These are phyloP conservation scores for Quercus tomentella DNA, from an alignment of 331 rosid species.

Conservation along the genomic window DNA sequence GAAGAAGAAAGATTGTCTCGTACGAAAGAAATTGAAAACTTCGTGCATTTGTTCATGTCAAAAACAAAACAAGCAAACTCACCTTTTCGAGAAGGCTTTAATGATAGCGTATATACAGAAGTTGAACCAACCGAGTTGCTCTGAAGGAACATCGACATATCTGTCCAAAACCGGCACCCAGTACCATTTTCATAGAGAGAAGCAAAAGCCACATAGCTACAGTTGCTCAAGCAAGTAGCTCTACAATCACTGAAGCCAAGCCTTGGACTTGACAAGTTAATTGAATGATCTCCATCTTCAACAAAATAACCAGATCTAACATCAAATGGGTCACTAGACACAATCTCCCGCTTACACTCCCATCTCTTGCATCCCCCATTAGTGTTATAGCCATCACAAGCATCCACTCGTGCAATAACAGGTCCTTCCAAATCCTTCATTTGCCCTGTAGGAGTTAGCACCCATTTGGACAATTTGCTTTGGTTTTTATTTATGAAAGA, in stretches of 20 bases:
- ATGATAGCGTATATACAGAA: neutral
- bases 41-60: too few species aligned
- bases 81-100: neutral
- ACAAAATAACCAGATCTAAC: neutral
- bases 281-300: neutral
- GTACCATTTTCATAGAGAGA: too few species aligned
- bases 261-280: neutral
- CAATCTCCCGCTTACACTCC: too few species aligned
- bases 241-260: too few species aligned
- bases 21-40: neutral
- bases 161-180: too few species aligned
- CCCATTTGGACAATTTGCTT: neutral
- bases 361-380: slow-evolving; percentile 3
- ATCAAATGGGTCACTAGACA: neutral
- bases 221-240: slow-evolving; percentile 4
- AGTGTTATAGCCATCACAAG: slow-evolving; percentile 4
- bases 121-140: neutral
- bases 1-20: neutral
- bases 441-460: neutral
- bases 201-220: slow-evolving; percentile 1
- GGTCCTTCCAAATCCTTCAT: neutral
- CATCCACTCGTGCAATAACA: neutral
- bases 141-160: neutral
- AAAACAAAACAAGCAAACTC: neutral
- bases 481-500: neutral